Base-by-base conservation (phyloP, 495 filamentous ascomycete species). In the Pseudevernia furfuracea region DNA sequence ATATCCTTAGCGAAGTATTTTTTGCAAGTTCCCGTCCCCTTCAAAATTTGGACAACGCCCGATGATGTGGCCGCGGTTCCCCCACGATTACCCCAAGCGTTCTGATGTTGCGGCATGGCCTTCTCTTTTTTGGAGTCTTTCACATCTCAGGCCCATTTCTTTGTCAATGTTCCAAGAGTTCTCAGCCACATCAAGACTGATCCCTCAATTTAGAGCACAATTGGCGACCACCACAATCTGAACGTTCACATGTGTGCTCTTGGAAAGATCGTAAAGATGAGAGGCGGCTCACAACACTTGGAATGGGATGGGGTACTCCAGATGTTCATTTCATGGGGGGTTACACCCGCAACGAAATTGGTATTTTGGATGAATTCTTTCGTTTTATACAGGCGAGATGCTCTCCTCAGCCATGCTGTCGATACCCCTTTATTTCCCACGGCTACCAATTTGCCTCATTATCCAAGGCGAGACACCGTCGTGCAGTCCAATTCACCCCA, bases 231-330 rank as follows among this genome's bases (percentile, higher is more conserved):
- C 25, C 17, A 43, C 17, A 38, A 66, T 2, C 15, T 55, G 8
- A 21, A 28, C 12, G 21, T 66, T 37, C 58, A 66, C 25, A 66
- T 61, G 59, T 21, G 48, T 32, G 64, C 43, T 44, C 46, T 66
- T 9, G 25, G 32, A 19, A 43, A 43, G 28, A 66, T 66, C 58
- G 46, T 66, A 53, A 43, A 6, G 0, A 25, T 66, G 0, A 19
- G 58, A 53, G 57, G 58, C 11, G 64, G 64, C 17, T 44, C 61
- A 7, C 19, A 43, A 14, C 19, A 43, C 21, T 25, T 61, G 7
- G 58, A 58, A 32, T 61, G 57, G 58, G 19, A 23, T 34, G 46
- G 58, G 1, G 48, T 61, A 3, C 44, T 66, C 4, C 64, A 55
- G 25, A 57, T 66, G 46, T 38, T 66, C 30, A 53, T 66, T 0